Base-by-base conservation (phyloP, 202 grass and related monocot species). In the Schoenoplectus triqueter region DNA sequence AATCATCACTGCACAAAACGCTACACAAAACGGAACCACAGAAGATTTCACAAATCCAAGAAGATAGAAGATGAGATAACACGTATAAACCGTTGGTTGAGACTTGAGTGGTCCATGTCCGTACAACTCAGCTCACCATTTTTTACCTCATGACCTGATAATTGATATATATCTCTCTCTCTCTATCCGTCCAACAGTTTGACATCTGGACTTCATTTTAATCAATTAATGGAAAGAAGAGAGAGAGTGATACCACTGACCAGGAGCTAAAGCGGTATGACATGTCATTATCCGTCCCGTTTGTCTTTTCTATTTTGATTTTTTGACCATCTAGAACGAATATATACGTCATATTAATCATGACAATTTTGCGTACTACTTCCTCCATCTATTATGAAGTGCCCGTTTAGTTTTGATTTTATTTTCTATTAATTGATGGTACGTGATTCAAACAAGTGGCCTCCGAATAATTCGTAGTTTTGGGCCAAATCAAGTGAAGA, bases 51-150 rank as follows among this genome's bases (percentile, higher is more conserved):
- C 18, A 2, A 41, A n/a, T 0, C 3, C 6, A 1, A n/a, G 31
- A 78, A 59, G 52, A 51, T 57, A 41, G 3, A 7, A 21, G 40
- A 81, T 51, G 63, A 83, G 22, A 70, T 52, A 7, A 83, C 80
- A 69, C 31, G 74, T 60, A 78, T 39, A 0, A 49, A 42, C 78
- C 2, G 42, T 64, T 49, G 10, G 79, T 66, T 22, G 79, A 66
- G 41, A 47, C 10, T 57, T 54, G 46, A 83, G 39, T 17, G 64
- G 65, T 22, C 13, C 65, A 17, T 41, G 17, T 66, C 79, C 79
- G 81, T 83, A 83, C 65, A 69, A 41, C 45, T 83, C 65, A 67
- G 65, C 81, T 71, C 81, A 10, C 65, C 65, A 55, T 83, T 48
- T 83, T 83, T 83, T 65, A 83, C 81, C 81, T 55, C 1, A 55